phyloP scores from a whole-genome alignment of 2,329 filamentous ascomycete species.

The Pseudophaeomoniella oleicola region DNA sequence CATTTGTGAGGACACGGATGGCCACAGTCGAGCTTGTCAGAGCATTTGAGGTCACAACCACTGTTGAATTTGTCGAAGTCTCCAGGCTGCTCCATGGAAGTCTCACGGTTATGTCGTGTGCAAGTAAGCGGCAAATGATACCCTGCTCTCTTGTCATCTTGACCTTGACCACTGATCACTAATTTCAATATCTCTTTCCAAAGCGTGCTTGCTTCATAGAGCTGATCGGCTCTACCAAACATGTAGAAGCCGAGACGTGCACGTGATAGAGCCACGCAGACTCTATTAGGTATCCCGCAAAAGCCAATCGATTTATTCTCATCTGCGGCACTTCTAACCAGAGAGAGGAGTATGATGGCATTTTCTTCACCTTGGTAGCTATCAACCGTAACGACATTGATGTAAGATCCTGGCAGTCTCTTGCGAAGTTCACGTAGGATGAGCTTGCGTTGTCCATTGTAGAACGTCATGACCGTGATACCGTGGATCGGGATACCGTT shows the following conservation, averaged over 20 bases:
- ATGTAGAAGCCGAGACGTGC: slow-evolving; percentile 70
- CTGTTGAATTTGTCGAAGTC: slow-evolving; percentile 27
- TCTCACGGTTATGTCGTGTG: slow-evolving; percentile 38
- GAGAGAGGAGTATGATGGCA: slow-evolving; percentile 63
- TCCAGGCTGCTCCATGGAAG: slow-evolving; percentile 27
- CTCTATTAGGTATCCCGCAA: slow-evolving; percentile 47
- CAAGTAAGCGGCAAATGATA: slow-evolving; percentile 50
- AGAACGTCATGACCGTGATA: slow-evolving; percentile 77
- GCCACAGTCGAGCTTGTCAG: slow-evolving; percentile 29
- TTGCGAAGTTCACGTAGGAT: slow-evolving; percentile 35
- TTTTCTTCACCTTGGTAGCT: slow-evolving; percentile 89
- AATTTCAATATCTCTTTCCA: slow-evolving; percentile 37
- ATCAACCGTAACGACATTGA: slow-evolving; percentile 67
- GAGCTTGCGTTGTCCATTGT: slow-evolving; percentile 64
- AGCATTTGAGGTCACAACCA: slow-evolving; percentile 37
- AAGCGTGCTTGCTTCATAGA: slow-evolving; percentile 29
- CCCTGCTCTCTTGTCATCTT: slow-evolving; percentile 24
- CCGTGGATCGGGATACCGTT: slow-evolving; percentile 46
- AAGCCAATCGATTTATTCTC: slow-evolving; percentile 50
- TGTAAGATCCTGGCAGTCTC: slow-evolving; percentile 24
- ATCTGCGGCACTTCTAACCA: slow-evolving; percentile 54
- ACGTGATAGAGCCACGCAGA: slow-evolving; percentile 51
- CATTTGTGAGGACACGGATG: slow-evolving; percentile 38
- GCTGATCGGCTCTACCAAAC: slow-evolving; percentile 57
- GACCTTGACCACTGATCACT: slow-evolving; percentile 16